A percentile compares a stretch with the other conserved stretches of the same genome.
These are phyloP conservation scores for Penicillium palitans DNA, from an alignment of 2,329 filamentous ascomycete species.

Conservation along the genomic window DNA sequence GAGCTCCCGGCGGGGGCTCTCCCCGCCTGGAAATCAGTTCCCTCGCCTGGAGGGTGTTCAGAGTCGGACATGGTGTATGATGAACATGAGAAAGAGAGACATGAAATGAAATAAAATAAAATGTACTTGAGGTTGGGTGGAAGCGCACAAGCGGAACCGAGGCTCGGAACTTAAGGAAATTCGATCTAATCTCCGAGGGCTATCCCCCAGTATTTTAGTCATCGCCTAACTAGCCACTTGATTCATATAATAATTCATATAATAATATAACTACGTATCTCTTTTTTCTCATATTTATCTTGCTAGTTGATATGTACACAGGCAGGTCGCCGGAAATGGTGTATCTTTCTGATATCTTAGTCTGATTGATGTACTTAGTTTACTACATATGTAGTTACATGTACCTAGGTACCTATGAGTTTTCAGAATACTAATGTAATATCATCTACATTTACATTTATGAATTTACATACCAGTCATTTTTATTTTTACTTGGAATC, in stretches of 20 bases:
- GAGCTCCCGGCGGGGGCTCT: conserved; percentile 24
- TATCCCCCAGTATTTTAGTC: not conserved
- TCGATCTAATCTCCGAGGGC: conserved; percentile 8
- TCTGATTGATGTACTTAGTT: not conserved
- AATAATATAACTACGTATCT: too few species aligned
- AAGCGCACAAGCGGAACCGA: conserved; percentile 26
- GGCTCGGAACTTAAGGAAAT: conserved; percentile 27
- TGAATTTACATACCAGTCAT: not conserved
- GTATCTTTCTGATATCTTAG: not conserved
- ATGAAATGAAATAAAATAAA: not conserved
- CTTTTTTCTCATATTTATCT: not conserved
- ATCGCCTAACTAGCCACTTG: not conserved
- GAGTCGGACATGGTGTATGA: conserved; percentile 25
- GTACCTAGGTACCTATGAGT: not conserved
- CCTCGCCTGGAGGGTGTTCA: conserved; percentile 14
- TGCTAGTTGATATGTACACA: not conserved
- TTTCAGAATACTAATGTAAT: not conserved
- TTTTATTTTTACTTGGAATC: not conserved
- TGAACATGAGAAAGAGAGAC: conserved; percentile 4
- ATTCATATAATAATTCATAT: not conserved
- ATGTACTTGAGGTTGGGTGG: not conserved
- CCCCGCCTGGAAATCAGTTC: conserved; percentile 21
- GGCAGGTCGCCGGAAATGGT: not conserved
- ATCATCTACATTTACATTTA: not conserved
- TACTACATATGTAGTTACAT: too few species aligned